Conservation (phyloP, 306 rosid species). For the Comarum palustre region DNA sequence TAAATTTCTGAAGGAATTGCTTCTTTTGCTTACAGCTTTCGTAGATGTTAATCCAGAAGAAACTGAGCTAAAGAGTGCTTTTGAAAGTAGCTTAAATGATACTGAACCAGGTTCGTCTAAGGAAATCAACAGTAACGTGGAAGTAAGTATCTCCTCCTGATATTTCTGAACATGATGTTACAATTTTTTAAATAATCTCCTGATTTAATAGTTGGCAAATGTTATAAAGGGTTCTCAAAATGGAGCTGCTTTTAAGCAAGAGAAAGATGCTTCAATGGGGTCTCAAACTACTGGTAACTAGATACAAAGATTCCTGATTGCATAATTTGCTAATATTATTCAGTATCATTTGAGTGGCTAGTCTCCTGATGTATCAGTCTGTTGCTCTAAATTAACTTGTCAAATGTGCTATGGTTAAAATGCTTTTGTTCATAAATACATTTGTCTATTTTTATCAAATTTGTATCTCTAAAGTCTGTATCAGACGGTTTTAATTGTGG, state of each 20-base stretch:
- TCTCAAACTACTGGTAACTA: conserved; percentile 48
- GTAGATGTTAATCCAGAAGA: conserved; percentile 92
- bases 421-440: background rate
- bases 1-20: conserved; percentile 9
- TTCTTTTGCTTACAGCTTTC: conserved; percentile 57
- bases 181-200: conserved; percentile 15
- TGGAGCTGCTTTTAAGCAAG: conserved; percentile 66
- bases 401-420: background rate
- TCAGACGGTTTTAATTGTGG: conserved; percentile 23
- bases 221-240: conserved; percentile 64
- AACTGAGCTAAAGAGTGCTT: conserved; percentile 57
- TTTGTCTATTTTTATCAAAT: background rate
- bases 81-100: conserved; percentile 60
- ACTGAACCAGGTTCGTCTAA: conserved; percentile 40
- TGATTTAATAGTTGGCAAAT: conserved; percentile 21
- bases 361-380: background rate
- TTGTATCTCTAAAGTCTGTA: conserved; percentile 19
- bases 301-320: background rate
- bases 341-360: background rate
- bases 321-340: background rate
- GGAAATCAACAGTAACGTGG: conserved; percentile 37
- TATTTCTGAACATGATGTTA: conserved; percentile 18
- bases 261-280: conserved; percentile 39
- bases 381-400: background rate
- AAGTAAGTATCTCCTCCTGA: conserved; percentile 48